Evolutionary conservation across 768 basidiomycete genomes (phyloP).

Genomic region (Russula emetica): DNA sequence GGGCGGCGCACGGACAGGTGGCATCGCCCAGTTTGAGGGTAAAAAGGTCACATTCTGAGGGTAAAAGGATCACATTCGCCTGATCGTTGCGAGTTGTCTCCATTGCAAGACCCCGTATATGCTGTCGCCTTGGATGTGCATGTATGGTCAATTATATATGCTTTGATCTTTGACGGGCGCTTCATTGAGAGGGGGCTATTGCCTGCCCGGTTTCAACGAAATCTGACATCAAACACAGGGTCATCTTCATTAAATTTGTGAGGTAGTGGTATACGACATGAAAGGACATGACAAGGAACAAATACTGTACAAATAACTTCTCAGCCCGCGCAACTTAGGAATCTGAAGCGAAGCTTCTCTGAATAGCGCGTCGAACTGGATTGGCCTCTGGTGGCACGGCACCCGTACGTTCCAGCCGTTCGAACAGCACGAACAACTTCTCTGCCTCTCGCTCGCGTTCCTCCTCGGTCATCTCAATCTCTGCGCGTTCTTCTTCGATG

Average conservation of each 20-base stretch:
- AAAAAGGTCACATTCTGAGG: constrained; percentile 68
- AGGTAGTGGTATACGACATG: constrained; percentile 16
- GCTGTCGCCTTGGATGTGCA: constrained; percentile 8
- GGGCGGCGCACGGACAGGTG: constrained; percentile 57
- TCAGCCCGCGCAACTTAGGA: no score
- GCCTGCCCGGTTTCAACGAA: neutral
- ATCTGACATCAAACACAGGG: neutral
- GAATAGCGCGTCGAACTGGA: constrained; percentile 68
- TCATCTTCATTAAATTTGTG: constrained; percentile 14
- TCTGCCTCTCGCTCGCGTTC: constrained; percentile 95
- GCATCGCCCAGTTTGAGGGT: constrained; percentile 59
- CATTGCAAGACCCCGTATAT: neutral
- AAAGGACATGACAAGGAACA: constrained; percentile 1
- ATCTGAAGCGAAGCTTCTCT: constrained; percentile 39
- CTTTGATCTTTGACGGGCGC: neutral
- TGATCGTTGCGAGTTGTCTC: neutral
- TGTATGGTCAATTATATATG: neutral
- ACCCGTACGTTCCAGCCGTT: constrained; percentile 77
- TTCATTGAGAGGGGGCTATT: neutral
- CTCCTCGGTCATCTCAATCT: constrained; percentile 79
- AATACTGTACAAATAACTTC: neutral
- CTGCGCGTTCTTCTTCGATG: constrained; percentile 39
- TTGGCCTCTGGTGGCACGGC: constrained; percentile 61
- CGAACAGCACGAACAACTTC: constrained; percentile 86
- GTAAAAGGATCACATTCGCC: no score